A percentile compares a stretch with the other conserved stretches of the same genome.
These are phyloP conservation scores for Olyra latifolia DNA, from an alignment of 176 grass and related monocot species.

Conservation along the genomic window DNA sequence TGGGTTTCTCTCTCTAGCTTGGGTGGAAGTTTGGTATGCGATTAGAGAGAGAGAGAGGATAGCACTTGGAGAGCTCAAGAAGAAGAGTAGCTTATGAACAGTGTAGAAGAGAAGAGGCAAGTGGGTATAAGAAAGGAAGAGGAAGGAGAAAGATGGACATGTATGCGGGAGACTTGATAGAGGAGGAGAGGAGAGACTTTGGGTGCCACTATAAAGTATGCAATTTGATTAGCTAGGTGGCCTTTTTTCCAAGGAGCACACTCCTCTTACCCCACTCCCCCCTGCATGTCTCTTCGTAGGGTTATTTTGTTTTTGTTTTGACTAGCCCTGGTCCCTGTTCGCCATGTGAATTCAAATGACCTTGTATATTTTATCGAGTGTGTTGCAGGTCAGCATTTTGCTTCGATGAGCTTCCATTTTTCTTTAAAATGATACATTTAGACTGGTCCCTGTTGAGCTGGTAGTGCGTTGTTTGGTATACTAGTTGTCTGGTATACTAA, in stretches of 20 bases:
- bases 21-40: slow-evolving; percentile 5
- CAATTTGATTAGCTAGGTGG: not conserved
- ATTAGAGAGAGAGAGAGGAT: not conserved
- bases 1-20: not conserved
- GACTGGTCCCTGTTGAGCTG: slow-evolving; percentile 8
- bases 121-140: slow-evolving; percentile 50
- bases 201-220: slow-evolving; percentile 28
- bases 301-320: slow-evolving; percentile 30
- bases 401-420: not conserved
- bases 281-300: slow-evolving; percentile 2
- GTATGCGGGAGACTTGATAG: slow-evolving; percentile 27
- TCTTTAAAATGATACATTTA: not conserved
- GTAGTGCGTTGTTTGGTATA: not conserved
- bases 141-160: slow-evolving; percentile 18
- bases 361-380: not conserved
- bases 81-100: slow-evolving; percentile 28
- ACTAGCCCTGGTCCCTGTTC: slow-evolving; percentile 5
- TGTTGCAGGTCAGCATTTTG: not conserved
- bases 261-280: not conserved
- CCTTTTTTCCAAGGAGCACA: slow-evolving; percentile 33
- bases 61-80: slow-evolving; percentile 31
- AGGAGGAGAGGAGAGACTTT: slow-evolving; percentile 39
- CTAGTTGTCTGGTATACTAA: not conserved
- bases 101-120: slow-evolving; percentile 32
- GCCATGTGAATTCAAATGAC: slow-evolving; percentile 50